Evolutionary conservation across 768 basidiomycete genomes (phyloP).

Genomic region (Kwoniella bestiolae): DNA sequence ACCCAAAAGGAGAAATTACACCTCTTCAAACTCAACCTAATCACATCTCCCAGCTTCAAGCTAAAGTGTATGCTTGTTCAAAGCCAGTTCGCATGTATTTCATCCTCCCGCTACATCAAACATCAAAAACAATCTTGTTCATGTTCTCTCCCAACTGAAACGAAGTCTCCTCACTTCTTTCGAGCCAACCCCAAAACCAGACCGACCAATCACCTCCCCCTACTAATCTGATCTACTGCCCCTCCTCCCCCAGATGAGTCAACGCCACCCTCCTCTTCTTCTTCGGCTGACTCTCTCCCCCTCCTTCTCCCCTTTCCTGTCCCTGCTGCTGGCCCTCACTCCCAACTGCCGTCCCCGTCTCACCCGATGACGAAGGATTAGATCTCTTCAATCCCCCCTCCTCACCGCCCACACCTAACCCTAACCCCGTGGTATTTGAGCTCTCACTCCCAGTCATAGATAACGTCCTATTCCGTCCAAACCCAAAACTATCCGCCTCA

Average conservation of each 20-base stretch:
- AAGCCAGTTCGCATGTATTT: too few relatives aligned
- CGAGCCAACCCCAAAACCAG: too few relatives aligned
- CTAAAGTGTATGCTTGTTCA: too few relatives aligned
- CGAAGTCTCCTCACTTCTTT: too few relatives aligned
- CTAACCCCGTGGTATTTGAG: constrained; percentile 11
- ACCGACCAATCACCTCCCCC: too few relatives aligned
- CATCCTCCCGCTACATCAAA: too few relatives aligned
- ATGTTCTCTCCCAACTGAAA: too few relatives aligned
- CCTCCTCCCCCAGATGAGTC: constrained; percentile 40
- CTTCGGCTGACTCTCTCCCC: constrained; percentile 39
- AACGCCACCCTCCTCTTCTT: constrained; percentile 52
- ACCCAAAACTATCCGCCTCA: constrained; percentile 25
- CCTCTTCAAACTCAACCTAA: too few relatives aligned
- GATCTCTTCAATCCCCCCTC: not conserved
- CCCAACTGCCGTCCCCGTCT: not conserved
- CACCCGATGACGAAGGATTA: not conserved
- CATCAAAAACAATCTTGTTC: too few relatives aligned
- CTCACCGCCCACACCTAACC: constrained; percentile 20
- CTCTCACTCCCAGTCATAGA: constrained; percentile 7
- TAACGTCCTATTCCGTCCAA: constrained; percentile 5
- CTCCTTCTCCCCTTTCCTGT: constrained; percentile 15
- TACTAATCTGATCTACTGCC: not conserved
- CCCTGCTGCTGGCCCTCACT: not conserved
- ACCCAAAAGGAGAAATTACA: too few relatives aligned
- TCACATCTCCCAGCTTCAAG: too few relatives aligned